phyloP scores from a whole-genome alignment of 164 flowering plant species.

The Cinnamomum chago region DNA sequence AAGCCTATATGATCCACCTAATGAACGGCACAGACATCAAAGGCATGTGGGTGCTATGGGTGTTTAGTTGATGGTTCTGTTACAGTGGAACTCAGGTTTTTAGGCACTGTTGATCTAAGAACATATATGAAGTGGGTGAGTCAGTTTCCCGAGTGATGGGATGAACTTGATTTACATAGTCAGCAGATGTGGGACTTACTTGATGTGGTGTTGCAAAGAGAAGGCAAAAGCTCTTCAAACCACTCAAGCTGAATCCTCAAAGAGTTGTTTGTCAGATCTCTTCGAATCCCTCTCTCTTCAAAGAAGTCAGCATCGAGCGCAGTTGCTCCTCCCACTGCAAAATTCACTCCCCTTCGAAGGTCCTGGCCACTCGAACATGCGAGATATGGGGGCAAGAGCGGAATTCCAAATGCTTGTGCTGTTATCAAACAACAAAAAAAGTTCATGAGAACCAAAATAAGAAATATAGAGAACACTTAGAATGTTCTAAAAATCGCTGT shows the following conservation, averaged over 20 bases:
- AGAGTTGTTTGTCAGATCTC: constrained; percentile 9
- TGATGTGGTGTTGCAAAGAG: not conserved
- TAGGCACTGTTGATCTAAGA: no score
- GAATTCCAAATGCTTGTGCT: constrained; percentile 28
- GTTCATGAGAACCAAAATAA: no score
- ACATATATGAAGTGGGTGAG: no score
- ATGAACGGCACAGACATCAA: no score
- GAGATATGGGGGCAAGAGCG: constrained; percentile 39
- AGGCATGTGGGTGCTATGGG: no score
- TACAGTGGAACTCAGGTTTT: no score
- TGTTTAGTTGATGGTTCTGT: no score
- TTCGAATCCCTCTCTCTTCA: constrained; percentile 10
- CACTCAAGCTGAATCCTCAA: constrained; percentile 24
- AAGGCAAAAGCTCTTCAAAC: constrained; percentile 23
- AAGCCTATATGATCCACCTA: no score
- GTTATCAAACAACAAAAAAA: not conserved
- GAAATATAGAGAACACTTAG: no score
- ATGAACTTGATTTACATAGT: no score
- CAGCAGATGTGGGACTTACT: not conserved
- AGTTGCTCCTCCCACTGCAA: constrained; percentile 58
- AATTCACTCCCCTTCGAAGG: constrained; percentile 40
- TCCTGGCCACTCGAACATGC: constrained; percentile 10
- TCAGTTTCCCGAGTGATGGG: no score
- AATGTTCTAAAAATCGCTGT: no score
- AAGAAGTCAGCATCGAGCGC: constrained; percentile 30